These are phyloP conservation scores for Penicillium malachiteum DNA, from an alignment of 495 filamentous ascomycete species.

Conservation along the genomic window DNA sequence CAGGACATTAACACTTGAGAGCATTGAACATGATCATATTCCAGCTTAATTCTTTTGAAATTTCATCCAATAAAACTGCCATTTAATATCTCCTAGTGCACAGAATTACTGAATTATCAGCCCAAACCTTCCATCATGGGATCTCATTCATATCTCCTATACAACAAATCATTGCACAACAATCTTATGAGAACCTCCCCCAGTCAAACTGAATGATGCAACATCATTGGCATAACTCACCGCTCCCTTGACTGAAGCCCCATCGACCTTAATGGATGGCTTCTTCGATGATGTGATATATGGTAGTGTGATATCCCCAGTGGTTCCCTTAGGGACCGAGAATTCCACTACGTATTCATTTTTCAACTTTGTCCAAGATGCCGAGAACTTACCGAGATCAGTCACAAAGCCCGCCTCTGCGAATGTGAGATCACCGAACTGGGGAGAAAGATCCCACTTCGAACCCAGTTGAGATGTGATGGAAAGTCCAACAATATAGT, in stretches of 20 bases:
- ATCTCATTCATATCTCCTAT: not conserved
- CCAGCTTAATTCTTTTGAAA: no score
- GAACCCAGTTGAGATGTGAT: constrained; percentile 46
- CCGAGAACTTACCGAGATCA: constrained; percentile 51
- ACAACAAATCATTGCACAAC: constrained; percentile 14
- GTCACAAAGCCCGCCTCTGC: constrained; percentile 59
- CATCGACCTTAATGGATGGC: constrained; percentile 31
- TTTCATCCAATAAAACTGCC: no score
- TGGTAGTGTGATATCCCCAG: constrained; percentile 42
- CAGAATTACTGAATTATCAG: no score
- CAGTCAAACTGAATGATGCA: constrained; percentile 19
- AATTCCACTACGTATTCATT: constrained; percentile 35
- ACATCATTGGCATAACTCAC: constrained; percentile 22
- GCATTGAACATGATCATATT: no score
- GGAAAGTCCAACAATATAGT: constrained; percentile 54
- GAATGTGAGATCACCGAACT: constrained; percentile 49
- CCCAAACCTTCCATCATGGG: not conserved
- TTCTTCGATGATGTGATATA: constrained; percentile 21
- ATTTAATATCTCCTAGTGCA: no score
- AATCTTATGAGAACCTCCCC: constrained; percentile 30
- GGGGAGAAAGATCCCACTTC: constrained; percentile 52
- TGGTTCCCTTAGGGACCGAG: constrained; percentile 46
- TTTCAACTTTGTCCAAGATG: constrained; percentile 29
- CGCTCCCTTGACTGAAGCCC: constrained; percentile 18
- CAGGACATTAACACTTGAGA: no score